These are phyloP conservation scores for Suillus variegatus DNA, from an alignment of 768 basidiomycete species.

Conservation along the genomic window DNA sequence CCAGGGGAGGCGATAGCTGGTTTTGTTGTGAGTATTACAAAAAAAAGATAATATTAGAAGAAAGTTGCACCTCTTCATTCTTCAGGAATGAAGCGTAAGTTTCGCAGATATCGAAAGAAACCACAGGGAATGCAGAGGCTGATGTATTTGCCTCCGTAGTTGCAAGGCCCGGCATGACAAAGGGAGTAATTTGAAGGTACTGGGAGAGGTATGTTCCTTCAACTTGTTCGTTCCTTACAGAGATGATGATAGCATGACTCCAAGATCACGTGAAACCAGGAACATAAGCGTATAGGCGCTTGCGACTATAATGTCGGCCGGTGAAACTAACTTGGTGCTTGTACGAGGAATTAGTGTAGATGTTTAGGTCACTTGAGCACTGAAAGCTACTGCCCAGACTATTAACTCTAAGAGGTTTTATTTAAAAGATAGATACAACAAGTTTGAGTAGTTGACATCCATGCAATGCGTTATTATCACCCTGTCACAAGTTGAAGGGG, in stretches of 20 bases:
- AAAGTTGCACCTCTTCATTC: conserved; percentile 60
- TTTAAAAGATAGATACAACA: background rate
- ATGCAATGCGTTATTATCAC: conserved; percentile 1
- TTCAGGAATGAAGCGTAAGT: conserved; percentile 63
- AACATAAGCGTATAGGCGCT: background rate
- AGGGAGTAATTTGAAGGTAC: conserved; percentile 1
- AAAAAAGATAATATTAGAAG: too few relatives aligned
- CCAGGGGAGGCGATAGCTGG: conserved; percentile 80
- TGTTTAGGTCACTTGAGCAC: too few relatives aligned
- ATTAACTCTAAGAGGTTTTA: too few relatives aligned
- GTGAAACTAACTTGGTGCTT: too few relatives aligned
- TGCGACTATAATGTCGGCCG: background rate
- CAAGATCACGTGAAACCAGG: background rate
- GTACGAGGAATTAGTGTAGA: too few relatives aligned
- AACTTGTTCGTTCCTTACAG: background rate
- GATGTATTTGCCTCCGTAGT: background rate
- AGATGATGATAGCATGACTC: conserved; percentile 3
- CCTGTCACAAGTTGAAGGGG: background rate
- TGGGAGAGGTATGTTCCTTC: conserved; percentile 1
- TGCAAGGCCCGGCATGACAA: background rate
- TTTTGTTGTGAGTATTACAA: background rate
- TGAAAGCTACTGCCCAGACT: too few relatives aligned
- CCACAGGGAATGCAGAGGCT: background rate
- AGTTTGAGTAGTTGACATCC: background rate
- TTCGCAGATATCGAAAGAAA: conserved; percentile 45